Conservation (phyloP, 2,329 filamentous ascomycete genomes). For the Cladosporium sp. region DNA sequence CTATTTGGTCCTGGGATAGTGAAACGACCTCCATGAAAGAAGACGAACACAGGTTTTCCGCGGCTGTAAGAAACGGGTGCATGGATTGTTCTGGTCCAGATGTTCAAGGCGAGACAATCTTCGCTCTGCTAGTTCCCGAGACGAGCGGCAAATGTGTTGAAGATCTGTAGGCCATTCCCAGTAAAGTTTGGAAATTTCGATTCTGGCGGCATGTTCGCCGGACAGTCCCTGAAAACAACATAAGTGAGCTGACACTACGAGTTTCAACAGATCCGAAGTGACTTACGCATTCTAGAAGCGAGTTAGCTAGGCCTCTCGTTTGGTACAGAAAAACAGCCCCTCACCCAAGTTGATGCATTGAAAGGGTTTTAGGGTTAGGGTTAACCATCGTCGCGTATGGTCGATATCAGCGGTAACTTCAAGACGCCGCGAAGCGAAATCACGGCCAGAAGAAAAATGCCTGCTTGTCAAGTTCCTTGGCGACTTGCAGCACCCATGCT, state of each 20-base stretch:
- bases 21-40: conserved; percentile 41
- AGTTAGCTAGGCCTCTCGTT: not conserved
- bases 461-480: no score
- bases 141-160: conserved; percentile 19
- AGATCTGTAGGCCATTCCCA: conserved; percentile 19
- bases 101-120: conserved; percentile 35
- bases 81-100: conserved; percentile 31
- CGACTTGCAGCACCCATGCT: no score
- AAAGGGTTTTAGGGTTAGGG: conserved; percentile 31
- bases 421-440: no score
- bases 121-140: conserved; percentile 21
- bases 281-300: not conserved
- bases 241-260: not conserved
- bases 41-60: conserved; percentile 34
- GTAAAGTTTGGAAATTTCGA: conserved; percentile 25
- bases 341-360: conserved; percentile 14
- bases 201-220: conserved; percentile 19
- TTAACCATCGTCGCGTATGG: no score
- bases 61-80: conserved; percentile 12
- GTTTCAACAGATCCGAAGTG: not conserved
- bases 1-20: conserved; percentile 33
- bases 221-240: conserved; percentile 11
- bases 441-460: no score
- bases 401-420: no score
- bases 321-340: not conserved